Evolutionary conservation across 164 flowering plant genomes (phyloP), one percentile per base, ranked within the genome.

Genomic region (Piper betle): DNA sequence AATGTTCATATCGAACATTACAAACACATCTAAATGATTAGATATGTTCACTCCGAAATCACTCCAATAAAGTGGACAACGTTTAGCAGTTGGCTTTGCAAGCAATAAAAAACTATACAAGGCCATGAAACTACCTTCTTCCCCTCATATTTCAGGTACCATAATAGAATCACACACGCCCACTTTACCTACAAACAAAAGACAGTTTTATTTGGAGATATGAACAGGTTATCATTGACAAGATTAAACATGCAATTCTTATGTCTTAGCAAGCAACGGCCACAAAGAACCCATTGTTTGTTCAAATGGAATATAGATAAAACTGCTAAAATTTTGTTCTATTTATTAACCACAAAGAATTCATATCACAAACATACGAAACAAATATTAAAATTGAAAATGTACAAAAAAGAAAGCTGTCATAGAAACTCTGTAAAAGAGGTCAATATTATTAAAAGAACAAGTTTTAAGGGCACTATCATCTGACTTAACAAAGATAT

Each of bases 121-220:
- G 84, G 81, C 77, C 78, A 75, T 78, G 95, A 84, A 67, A 77
- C 93, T 92, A 92, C 97, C 97, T 92, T 84, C 79, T 81, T 79
- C 84, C 82, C 89, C 76, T 80, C 89, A 68, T 81, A 79, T 79
- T 79, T 92, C 96, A 90, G 98, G 80, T 94, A 87, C 82, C 97
- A 87, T 78, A 77, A 81, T 74, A 89, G 91, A 70, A 67, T 71
- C 74, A 74, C 71, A 79, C 72, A 88, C 92, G 86, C 84, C 94
- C 91, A 83, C 77, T 79, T 85, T 81, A 83, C 96, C 98, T 93
- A 92, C 98, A 92, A 89, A 82, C 72, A 87, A 84, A 87, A 85
- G 88, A 88, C 70, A 82, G 84, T 63, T 87, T 85, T 80, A 88
- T 80, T 90, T 78, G 87, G 86, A 77, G 84, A 79, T 73, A 77